Percentiles rank a stretch among this genome's conserved stretches.
These are phyloP conservation scores for Fusarium sp. DNA, from an alignment of 2,329 filamentous ascomycete genomes.

Conservation along the genomic window DNA sequence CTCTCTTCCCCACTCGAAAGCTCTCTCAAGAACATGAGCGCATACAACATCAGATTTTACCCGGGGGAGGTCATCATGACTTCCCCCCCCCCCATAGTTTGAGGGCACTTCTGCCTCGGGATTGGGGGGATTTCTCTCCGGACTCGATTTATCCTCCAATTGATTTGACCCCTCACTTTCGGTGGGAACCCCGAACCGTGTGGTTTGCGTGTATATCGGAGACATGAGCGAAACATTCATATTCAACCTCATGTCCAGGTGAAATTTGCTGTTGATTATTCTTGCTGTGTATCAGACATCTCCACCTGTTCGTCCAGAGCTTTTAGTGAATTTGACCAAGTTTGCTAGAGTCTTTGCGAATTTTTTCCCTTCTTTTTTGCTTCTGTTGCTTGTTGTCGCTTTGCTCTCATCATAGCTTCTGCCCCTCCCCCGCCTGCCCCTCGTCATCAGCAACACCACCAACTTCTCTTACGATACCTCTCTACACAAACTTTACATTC, in stretches of 20 bases:
- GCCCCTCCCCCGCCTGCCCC: constrained; percentile 33
- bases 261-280: neutral
- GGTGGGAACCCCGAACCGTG: constrained; percentile 38
- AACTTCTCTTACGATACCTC: neutral
- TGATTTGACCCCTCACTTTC: constrained; percentile 29
- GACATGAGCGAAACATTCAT: constrained; percentile 40
- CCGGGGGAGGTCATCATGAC: constrained; percentile 24
- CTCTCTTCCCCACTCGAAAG: neutral
- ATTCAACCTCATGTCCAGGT: constrained; percentile 20
- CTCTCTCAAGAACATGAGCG: constrained; percentile 17
- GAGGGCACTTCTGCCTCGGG: neutral
- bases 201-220: constrained; percentile 25
- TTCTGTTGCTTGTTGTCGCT: constrained; percentile 2
- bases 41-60: constrained; percentile 28
- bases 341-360: neutral
- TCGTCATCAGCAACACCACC: constrained; percentile 9
- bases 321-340: neutral
- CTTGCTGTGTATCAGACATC: neutral
- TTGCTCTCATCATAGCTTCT: constrained; percentile 34
- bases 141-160: constrained; percentile 44
- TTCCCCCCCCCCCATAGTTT: constrained; percentile 15
- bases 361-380: constrained; percentile 1
- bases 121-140: constrained; percentile 38
- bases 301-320: neutral
- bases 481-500: neutral